Evolutionary conservation across 306 rosid species (phyloP), one percentile per base, ranked within the genome.

Genomic region (Begonia fuchsioides): DNA sequence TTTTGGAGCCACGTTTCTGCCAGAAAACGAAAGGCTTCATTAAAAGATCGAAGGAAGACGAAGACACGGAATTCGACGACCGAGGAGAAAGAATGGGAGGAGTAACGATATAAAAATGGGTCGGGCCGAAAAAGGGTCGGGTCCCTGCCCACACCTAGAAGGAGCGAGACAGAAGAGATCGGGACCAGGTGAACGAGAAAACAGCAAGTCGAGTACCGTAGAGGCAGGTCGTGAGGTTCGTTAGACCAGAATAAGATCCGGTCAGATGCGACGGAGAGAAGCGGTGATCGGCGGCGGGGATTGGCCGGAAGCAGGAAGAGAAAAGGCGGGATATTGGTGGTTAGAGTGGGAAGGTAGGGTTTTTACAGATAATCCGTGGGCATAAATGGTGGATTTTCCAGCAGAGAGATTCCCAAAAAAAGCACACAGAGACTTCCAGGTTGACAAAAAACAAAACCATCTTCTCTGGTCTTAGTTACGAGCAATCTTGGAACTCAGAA

Each of bases 241-340:
- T 65, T 65, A 62, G 69, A 52, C 81, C 59, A 35, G 90, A 57
- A 17, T 20, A 49, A 2, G 72, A 45, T 1, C 63, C 58, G 5
- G 67, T 71, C 0, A 75, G 75, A 0, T 75, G 38, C 15, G 38
- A 43, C 11, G 43, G 64, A n/a, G 8, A 53, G 39, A 15, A 58
- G 58, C 26, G 43, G 0, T 60, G 57, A 56, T 60, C 14, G 50
- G 66, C 26, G 49, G 55, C 35, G 47, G 78, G 38, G 9, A 84
- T 72, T 8, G 74, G 76, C 56, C 87, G 78, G 77, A 94, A 90
- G n/a, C 73, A 67, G 9, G 82, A 77, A 54, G 75, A 68, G 3
- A 80, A 63, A 10, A 69, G 39, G 55, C 52, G 51, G 60, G 81
- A 56, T 88, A 83, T 76, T 64, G 73, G 68, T 3, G 61, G 70